Base-by-base conservation (phyloP, 495 filamentous ascomycete genomes). In the Penicillium steckii region DNA sequence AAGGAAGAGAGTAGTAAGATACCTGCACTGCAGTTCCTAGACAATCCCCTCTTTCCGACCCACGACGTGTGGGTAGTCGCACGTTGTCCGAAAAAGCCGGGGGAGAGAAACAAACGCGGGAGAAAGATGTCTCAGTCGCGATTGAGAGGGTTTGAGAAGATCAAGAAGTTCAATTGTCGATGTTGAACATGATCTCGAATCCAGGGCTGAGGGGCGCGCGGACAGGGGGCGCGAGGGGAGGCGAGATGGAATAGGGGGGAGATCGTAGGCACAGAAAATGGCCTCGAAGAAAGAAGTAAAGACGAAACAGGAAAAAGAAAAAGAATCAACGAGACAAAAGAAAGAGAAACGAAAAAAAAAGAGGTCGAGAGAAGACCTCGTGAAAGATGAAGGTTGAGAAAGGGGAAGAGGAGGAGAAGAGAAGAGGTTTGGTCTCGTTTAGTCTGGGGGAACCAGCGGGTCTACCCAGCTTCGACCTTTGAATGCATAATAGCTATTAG, bases 131-230 rank as follows among this genome's bases (percentile, higher is more conserved):
- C 54, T 78, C 67, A 67, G 85, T 83, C 69, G 87, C 76, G 52
- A 74, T 69, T 61, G 80, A 70, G 38, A 85, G 55, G 4, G 4
- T 85, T 17, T 82, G 48, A 87, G 79, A 57, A 85, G 79, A 61
- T 83, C 78, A 56, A 63, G 71, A n/a, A 64, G 85, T 81, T 57
- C 87, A 56, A 44, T 80, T 61, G 30, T 71, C 74, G 24, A 79
- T 78, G 27, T 70, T 72, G 50, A 87, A 77, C 49, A 85, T 80
- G 59, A 86, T 86, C n/a, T n/a, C 67, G 85, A 81, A 69, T 86
- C 82, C 65, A 89, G 83, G 65, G 77, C 53, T 50, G 45, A 49
- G 79, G 86, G 82, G 67, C 85, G 67, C 85, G 71, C 88, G 72
- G 67, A 82, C 85, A 49, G 80, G 85, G 46, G 86, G 67, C 52